These are phyloP conservation scores for Chlorella sp. DNA, from an alignment of 139 green algal genomes.

Conservation along the genomic window DNA sequence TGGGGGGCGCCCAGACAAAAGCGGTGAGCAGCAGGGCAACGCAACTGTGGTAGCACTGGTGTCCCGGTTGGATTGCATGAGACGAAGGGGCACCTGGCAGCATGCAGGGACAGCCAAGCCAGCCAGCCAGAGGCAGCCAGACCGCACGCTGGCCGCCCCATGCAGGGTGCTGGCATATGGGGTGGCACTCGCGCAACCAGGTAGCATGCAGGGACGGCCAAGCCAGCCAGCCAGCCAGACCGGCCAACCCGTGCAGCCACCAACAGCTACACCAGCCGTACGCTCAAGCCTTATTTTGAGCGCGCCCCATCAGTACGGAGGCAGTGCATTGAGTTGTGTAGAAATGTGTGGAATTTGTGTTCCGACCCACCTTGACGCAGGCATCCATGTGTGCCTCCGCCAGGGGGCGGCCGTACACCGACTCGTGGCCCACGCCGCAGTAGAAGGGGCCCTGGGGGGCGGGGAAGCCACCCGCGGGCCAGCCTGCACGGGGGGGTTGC, in stretches of 20 bases:
- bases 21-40: no score
- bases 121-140: no score
- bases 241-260: not conserved
- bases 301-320: no score
- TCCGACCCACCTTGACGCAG: slow-evolving; percentile 78
- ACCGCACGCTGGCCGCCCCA: not conserved
- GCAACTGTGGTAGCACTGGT: no score
- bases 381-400: slow-evolving; percentile 88
- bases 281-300: not conserved
- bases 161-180: no score
- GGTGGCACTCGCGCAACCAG: no score
- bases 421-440: slow-evolving; percentile 85
- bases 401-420: slow-evolving; percentile 84
- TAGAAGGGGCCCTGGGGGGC: slow-evolving; percentile 86
- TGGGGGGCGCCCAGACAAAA: no score
- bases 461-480: slow-evolving; percentile 88
- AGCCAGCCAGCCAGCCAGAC: not conserved
- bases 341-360: no score
- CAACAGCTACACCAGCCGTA: not conserved
- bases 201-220: not conserved
- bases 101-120: not conserved
- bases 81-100: no score
- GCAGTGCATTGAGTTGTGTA: no score
- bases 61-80: no score
- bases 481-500: slow-evolving; percentile 26